These are phyloP conservation scores for Penicillium fuscoglaucum DNA, from an alignment of 2,329 filamentous ascomycete species.

Conservation along the genomic window DNA sequence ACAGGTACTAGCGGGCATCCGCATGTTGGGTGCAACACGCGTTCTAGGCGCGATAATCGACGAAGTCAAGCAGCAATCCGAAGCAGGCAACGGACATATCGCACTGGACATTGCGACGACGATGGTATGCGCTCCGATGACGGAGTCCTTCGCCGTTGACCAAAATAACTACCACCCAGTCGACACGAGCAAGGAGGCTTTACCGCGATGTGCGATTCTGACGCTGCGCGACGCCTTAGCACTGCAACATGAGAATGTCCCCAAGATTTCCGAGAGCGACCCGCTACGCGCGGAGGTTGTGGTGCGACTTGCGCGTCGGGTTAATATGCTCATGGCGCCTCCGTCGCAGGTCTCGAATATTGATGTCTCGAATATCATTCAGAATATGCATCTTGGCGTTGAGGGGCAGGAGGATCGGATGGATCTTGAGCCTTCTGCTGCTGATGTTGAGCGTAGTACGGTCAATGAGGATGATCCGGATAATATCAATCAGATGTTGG, in stretches of 20 bases:
- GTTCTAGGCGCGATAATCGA: slow-evolving; percentile 43
- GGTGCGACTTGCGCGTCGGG: slow-evolving; percentile 48
- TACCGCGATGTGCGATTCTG: slow-evolving; percentile 37
- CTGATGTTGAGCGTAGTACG: slow-evolving; percentile 13
- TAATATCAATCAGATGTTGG: slow-evolving; percentile 43
- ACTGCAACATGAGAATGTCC: slow-evolving; percentile 41
- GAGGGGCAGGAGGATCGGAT: slow-evolving; percentile 34
- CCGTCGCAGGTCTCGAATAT: slow-evolving; percentile 43
- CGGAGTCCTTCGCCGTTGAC: slow-evolving; percentile 43
- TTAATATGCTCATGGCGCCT: slow-evolving; percentile 42
- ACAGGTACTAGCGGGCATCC: slow-evolving; percentile 49
- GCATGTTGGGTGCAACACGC: slow-evolving; percentile 42
- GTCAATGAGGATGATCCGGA: slow-evolving; percentile 31
- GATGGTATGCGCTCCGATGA: slow-evolving; percentile 44
- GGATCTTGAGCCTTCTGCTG: slow-evolving; percentile 30
- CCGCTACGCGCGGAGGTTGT: slow-evolving; percentile 46
- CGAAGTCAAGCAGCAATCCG: slow-evolving; percentile 45
- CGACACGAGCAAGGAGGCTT: slow-evolving; percentile 34
- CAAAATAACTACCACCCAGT: slow-evolving; percentile 38
- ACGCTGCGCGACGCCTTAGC: slow-evolving; percentile 45
- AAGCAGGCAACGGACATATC: slow-evolving; percentile 42
- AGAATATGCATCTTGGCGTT: slow-evolving; percentile 44
- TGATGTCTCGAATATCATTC: slow-evolving; percentile 46
- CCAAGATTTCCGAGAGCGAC: slow-evolving; percentile 46
- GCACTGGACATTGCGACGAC: slow-evolving; percentile 48